phyloP scores from a whole-genome alignment of 805 yeast genomes.

The Osmozyma mogii region DNA sequence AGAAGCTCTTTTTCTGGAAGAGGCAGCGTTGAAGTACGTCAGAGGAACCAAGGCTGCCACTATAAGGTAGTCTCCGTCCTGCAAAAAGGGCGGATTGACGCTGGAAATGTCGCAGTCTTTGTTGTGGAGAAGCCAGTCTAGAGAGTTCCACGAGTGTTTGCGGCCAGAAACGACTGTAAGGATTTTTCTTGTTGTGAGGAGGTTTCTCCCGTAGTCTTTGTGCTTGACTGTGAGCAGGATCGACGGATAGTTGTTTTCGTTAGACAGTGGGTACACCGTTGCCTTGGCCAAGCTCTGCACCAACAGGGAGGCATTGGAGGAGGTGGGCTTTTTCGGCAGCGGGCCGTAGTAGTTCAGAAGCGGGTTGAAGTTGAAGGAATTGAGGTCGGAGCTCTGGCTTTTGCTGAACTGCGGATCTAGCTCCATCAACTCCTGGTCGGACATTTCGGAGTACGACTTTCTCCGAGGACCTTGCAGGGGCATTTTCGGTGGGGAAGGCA shows the following conservation, averaged over 20 bases:
- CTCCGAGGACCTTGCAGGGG: slow-evolving; percentile 17
- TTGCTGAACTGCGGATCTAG: slow-evolving; percentile 45
- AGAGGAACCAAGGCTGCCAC: slow-evolving; percentile 28
- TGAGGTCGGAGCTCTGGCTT: slow-evolving; percentile 31
- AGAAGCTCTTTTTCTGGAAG: slow-evolving; percentile 5
- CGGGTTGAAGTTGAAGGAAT: slow-evolving; percentile 37
- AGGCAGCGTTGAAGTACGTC: slow-evolving; percentile 11
- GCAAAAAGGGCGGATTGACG: slow-evolving; percentile 15
- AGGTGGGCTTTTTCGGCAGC: slow-evolving; percentile 6
- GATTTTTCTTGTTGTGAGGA: slow-evolving; percentile 24
- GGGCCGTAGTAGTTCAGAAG: slow-evolving; percentile 5
- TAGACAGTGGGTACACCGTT: slow-evolving; percentile 21
- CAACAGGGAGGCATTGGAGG: slow-evolving; percentile 2
- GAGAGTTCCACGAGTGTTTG: slow-evolving; percentile 36
- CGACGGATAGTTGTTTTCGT: slow-evolving; percentile 35
- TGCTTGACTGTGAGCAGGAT: slow-evolving; percentile 40
- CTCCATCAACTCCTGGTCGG: slow-evolving; percentile 46
- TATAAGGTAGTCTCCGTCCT: slow-evolving; percentile 32
- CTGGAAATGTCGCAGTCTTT: not conserved
- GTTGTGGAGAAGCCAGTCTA: slow-evolving; percentile 28
- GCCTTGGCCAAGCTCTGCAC: slow-evolving; percentile 5
- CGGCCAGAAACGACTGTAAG: slow-evolving; percentile 33
- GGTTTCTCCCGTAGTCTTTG: slow-evolving; percentile 28
- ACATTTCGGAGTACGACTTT: slow-evolving; percentile 44
- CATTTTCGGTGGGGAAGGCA: slow-evolving; percentile 2